These are phyloP conservation scores for Suillus weaverae DNA, from an alignment of 768 basidiomycete genomes.

Conservation along the genomic window DNA sequence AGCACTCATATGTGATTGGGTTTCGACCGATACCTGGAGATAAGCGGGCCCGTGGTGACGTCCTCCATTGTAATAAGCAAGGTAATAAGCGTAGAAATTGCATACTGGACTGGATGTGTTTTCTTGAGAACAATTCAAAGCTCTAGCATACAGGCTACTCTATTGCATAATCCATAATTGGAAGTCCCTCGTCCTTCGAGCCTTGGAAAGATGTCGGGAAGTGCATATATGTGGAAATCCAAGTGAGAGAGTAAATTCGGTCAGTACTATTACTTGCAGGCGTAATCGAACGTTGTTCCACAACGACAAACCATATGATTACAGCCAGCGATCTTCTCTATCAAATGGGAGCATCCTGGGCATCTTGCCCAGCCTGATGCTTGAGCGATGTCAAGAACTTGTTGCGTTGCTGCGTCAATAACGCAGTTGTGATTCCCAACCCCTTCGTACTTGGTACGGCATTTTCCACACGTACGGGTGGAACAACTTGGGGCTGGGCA, in stretches of 20 bases:
- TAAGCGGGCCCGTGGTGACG: neutral
- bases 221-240: neutral
- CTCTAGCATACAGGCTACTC: neutral
- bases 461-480: constrained; percentile 11
- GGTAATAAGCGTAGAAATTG: neutral
- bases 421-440: constrained; percentile 5
- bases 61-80: neutral
- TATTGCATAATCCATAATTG: neutral
- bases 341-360: constrained; percentile 4
- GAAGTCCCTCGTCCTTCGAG: neutral
- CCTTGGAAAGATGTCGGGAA: neutral
- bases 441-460: constrained; percentile 8
- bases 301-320: constrained; percentile 7
- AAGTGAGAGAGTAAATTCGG: neutral
- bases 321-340: constrained; percentile 6
- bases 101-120: neutral
- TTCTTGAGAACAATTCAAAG: neutral
- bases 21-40: neutral
- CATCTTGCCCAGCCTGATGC: constrained; percentile 5
- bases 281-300: constrained; percentile 4
- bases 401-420: constrained; percentile 3
- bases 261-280: constrained; percentile 3
- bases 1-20: neutral
- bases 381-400: constrained; percentile 4
- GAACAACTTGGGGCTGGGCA: constrained; percentile 9